phyloP scores from a whole-genome alignment of 768 basidiomycete genomes.

The Psilocybe cyanescens region DNA sequence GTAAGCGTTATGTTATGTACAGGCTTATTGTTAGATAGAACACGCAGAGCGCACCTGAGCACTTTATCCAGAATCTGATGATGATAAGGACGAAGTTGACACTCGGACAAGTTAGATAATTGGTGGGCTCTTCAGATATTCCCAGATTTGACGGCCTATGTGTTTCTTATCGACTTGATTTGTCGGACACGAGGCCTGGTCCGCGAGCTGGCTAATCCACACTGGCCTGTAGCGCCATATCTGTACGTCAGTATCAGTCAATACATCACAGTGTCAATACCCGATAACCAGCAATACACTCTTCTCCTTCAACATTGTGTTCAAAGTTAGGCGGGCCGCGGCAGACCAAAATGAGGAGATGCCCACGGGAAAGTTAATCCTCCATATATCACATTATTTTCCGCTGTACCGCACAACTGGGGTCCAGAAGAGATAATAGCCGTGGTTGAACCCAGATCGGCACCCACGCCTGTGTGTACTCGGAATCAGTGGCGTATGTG shows the following conservation, averaged over 20 bases:
- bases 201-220: not conserved
- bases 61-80: not conserved
- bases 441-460: not conserved
- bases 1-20: not conserved
- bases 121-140: slow-evolving; percentile 3
- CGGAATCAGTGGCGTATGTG: not conserved
- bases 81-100: not conserved
- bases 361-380: not conserved
- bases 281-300: too few relatives aligned
- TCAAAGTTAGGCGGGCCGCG: too few relatives aligned
- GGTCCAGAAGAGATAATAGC: not conserved
- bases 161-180: not conserved
- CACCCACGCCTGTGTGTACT: not conserved
- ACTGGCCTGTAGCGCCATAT: not conserved
- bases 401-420: not conserved
- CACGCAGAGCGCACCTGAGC: not conserved
- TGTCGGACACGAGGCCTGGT: not conserved
- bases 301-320: too few relatives aligned
- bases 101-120: not conserved
- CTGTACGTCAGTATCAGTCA: too few relatives aligned
- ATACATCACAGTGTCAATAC: too few relatives aligned
- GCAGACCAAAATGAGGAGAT: too few relatives aligned
- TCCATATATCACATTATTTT: not conserved
- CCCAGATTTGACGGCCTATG: slow-evolving; percentile 6
- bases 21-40: not conserved